Percentiles rank a stretch among this genome's conserved stretches.
Conservation (phyloP, 306 rosid species). For the Sicyos baderoa region DNA sequence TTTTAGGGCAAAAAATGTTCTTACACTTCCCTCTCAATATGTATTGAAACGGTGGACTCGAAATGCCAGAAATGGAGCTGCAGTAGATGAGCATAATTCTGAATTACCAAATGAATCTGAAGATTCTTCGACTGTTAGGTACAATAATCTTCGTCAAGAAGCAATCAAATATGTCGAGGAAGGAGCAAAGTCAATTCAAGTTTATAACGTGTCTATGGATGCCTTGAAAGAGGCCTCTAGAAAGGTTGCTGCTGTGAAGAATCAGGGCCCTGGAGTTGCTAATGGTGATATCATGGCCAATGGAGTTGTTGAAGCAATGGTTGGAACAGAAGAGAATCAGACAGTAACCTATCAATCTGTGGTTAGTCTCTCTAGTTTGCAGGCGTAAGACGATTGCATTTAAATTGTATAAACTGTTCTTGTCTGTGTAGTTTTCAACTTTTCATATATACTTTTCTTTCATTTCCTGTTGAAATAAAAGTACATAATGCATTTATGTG, state of each 20-base stretch:
- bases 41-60: slow-evolving; percentile 84
- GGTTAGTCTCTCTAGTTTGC: slow-evolving; percentile 39
- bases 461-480: no score
- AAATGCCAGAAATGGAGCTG: slow-evolving; percentile 57
- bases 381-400: slow-evolving; percentile 11
- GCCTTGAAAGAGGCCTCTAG: slow-evolving; percentile 71
- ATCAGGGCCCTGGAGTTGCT: slow-evolving; percentile 32
- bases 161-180: slow-evolving; percentile 84
- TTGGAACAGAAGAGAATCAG: slow-evolving; percentile 46
- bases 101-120: slow-evolving; percentile 41
- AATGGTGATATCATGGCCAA: slow-evolving; percentile 40
- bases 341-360: slow-evolving; percentile 31
- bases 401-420: slow-evolving; percentile 1
- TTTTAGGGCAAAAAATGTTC: slow-evolving; percentile 74
- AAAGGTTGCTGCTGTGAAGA: slow-evolving; percentile 52
- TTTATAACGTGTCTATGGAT: slow-evolving; percentile 73
- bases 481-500: neutral
- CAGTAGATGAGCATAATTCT: slow-evolving; percentile 40
- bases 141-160: slow-evolving; percentile 72
- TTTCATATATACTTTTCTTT: neutral
- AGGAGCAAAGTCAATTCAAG: slow-evolving; percentile 77
- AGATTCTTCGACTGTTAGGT: slow-evolving; percentile 50
- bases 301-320: slow-evolving; percentile 47
- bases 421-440: neutral
- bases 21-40: slow-evolving; percentile 73